phyloP scores from a whole-genome alignment of 75 land plant genomes.

The Picea glauca region DNA sequence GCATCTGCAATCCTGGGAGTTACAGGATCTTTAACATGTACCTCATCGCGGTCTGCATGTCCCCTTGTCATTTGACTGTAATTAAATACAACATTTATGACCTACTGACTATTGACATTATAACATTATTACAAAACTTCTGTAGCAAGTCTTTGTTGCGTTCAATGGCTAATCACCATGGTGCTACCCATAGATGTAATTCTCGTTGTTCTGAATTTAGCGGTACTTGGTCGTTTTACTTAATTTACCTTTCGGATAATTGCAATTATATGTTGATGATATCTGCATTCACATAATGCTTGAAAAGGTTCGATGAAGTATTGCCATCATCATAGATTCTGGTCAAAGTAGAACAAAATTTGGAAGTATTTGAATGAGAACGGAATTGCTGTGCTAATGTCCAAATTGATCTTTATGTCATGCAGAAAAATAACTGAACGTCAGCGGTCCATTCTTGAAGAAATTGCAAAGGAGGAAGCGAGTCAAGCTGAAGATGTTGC shows the following conservation, averaged over 20 bases:
- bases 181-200: not conserved
- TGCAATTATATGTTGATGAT: not conserved
- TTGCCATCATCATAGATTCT: not conserved
- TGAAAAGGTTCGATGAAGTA: not conserved
- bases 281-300: not conserved
- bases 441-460: slow-evolving; percentile 57
- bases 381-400: too few species aligned
- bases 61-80: too few species aligned
- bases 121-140: too few species aligned
- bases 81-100: too few species aligned
- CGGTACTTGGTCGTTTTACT: not conserved
- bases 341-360: too few species aligned
- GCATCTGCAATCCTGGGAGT: too few species aligned
- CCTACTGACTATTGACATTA: too few species aligned
- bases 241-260: not conserved
- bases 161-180: not conserved
- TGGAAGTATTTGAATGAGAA: too few species aligned
- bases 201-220: not conserved
- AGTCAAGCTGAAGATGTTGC: slow-evolving; percentile 16
- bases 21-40: too few species aligned
- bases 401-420: too few species aligned
- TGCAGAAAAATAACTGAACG: slow-evolving; percentile 47
- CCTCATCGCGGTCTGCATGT: too few species aligned
- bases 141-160: not conserved
- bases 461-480: slow-evolving; percentile 58